Base-by-base conservation (phyloP, 345 rosid genomes). In the Excoecaria cochinchinensis region DNA sequence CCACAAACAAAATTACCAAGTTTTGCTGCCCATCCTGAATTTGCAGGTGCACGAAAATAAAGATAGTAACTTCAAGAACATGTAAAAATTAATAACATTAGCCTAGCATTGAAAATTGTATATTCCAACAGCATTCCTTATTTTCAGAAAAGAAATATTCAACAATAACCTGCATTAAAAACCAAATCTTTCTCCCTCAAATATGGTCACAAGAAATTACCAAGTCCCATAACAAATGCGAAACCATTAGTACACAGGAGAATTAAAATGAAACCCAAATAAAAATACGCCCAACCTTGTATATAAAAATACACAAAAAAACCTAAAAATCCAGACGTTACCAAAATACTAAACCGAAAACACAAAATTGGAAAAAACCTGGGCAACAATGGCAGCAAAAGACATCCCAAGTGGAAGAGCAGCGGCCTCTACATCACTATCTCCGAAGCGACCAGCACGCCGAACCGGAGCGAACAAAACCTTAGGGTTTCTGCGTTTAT, bases 361-460 rank as follows among this genome's bases (percentile, higher is more conserved):
- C 0, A 14, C 22, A 50, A 50, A 40, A 38, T 21, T 57, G 10
- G 8, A 61, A 80, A 77, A 36, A 85, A 95, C 99, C 99, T 90
- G 86, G 60, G 92, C 86, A 66, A 92, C 87, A 72, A 95, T 88
- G 38, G 91, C 98, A 0, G 97, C 99, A 68, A 95, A 85, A 14
- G 98, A 93, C 96, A 95, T 91, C 51, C 99, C 99, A 5, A 95
- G 91, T 81, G 92, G 92, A 50, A 89, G 87, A 4, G 97, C 98
- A 72, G 89, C 79, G 36, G 91, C 90, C 75, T 89, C 98, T 72
- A 89, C 78, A 24, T 82, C 38, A 10, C 65, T 84, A 53, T 80
- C 77, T 1, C 77, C 84, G 1, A 69, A 81, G 16, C 68, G 81
- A 73, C 67, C 84, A 86, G 70, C n/a, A 75, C 76, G 78, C 83